phyloP scores from a whole-genome alignment of 495 filamentous ascomycete genomes.

The Parathielavia appendiculata region DNA sequence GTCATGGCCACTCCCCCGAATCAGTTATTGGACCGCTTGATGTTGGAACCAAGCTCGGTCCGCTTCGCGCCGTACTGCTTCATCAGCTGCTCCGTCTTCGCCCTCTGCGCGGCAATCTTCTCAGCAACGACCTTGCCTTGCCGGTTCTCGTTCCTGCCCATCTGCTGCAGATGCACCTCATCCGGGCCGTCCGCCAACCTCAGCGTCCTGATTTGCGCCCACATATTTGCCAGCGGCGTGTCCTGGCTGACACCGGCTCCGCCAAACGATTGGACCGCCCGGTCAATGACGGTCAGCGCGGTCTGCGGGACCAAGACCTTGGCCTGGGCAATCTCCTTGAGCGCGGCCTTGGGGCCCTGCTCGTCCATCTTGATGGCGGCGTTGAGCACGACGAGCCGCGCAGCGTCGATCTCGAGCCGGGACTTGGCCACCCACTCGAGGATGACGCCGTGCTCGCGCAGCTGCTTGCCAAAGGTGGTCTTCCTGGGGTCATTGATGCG shows the following conservation, averaged over 20 bases:
- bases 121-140: conserved; percentile 55
- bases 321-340: conserved; percentile 81
- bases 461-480: conserved; percentile 73
- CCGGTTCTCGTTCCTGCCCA: conserved; percentile 81
- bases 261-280: conserved; percentile 81
- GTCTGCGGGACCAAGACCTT: conserved; percentile 79
- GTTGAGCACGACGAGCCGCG: conserved; percentile 79
- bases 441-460: conserved; percentile 82
- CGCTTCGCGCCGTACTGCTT: conserved; percentile 52
- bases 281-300: conserved; percentile 74
- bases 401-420: conserved; percentile 83
- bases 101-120: conserved; percentile 60
- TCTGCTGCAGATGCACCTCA: conserved; percentile 88
- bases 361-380: conserved; percentile 87
- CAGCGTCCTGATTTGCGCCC: conserved; percentile 77
- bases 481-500: conserved; percentile 85
- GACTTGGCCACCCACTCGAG: conserved; percentile 90
- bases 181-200: conserved; percentile 87
- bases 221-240: conserved; percentile 81
- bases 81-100: conserved; percentile 61
- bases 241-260: conserved; percentile 85
- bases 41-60: conserved; percentile 46
- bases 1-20: neutral
- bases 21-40: conserved; percentile 27
- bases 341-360: conserved; percentile 68